These are phyloP conservation scores for Rheum nobile DNA, from an alignment of 148 eudicot species.

Conservation along the genomic window DNA sequence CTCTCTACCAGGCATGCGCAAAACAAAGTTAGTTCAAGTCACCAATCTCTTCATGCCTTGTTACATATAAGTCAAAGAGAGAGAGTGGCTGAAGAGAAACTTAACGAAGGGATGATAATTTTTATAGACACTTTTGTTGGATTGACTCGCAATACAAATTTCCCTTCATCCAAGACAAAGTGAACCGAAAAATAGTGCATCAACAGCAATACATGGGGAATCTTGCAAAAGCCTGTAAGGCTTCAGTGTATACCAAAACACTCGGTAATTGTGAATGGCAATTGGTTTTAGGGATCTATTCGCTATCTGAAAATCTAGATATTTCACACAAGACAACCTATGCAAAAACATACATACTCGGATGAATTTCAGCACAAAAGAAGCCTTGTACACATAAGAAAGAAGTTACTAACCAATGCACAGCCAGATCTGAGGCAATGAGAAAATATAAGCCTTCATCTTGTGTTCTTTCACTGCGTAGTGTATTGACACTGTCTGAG, in stretches of 20 bases:
- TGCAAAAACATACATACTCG: neutral
- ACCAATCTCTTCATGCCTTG: no score
- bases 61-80: no score
- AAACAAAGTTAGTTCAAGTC: no score
- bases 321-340: neutral
- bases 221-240: no score
- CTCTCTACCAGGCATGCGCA: no score
- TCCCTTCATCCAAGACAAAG: no score
- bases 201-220: neutral
- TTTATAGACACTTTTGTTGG: no score
- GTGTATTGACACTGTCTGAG: neutral
- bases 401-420: neutral
- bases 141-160: no score
- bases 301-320: neutral
- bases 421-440: neutral
- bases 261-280: neutral
- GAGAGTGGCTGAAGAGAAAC: no score
- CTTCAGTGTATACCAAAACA: neutral
- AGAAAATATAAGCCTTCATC: neutral
- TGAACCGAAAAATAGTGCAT: neutral
- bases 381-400: neutral
- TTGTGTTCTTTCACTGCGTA: neutral
- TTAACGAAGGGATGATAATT: no score
- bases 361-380: neutral
- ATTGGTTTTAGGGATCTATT: no score